Evolutionary conservation across 352 stramenopile genomes (phyloP).

Genomic region (Phytophthora tentaculata): DNA sequence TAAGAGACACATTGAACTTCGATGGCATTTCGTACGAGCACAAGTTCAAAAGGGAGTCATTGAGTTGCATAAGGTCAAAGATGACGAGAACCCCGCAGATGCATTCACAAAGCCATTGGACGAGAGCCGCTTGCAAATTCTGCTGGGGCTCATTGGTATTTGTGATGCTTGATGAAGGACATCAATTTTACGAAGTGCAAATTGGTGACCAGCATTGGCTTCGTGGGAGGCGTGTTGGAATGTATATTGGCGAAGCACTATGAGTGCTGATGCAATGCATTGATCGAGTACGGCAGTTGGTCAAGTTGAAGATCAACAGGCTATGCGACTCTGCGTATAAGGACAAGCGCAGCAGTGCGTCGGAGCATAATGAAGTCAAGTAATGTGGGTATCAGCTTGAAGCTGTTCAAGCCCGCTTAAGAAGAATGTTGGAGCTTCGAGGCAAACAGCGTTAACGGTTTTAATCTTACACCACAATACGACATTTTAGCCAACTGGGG

Average conservation of each 20-base stretch:
- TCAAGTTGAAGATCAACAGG: constrained; percentile 9
- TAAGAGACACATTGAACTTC: neutral
- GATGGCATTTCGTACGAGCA: neutral
- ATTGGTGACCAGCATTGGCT: neutral
- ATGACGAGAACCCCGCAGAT: neutral
- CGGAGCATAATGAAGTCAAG: no score
- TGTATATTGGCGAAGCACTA: neutral
- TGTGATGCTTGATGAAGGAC: neutral
- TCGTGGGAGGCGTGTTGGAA: constrained; percentile 1
- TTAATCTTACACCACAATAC: neutral
- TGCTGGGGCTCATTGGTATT: neutral
- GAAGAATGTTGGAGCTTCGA: neutral
- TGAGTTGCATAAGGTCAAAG: neutral
- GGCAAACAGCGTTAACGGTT: neutral
- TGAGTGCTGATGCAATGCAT: neutral
- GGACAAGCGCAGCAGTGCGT: no score
- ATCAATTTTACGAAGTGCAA: neutral
- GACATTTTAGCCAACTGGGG: no score
- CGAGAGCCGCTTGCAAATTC: neutral
- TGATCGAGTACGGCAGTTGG: neutral
- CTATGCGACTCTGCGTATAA: no score
- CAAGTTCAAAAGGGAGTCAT: neutral
- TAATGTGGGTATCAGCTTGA: no score
- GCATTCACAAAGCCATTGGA: neutral
- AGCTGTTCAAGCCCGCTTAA: neutral